Evolutionary conservation across 805 yeast genomes (phyloP).

Genomic region (Metschnikowia kunwiensis): DNA sequence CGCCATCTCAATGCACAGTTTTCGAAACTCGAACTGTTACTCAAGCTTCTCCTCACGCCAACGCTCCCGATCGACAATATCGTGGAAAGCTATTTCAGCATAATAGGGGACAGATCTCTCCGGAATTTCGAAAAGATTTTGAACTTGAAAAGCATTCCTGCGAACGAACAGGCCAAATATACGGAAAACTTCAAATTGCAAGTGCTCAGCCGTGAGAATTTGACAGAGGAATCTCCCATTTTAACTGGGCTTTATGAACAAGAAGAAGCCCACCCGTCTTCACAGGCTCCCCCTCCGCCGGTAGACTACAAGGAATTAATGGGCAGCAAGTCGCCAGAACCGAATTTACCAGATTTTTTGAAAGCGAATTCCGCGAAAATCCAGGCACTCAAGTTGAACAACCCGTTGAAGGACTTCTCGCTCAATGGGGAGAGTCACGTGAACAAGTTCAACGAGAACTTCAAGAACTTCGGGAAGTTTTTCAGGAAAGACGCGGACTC

Average conservation of each 20-base stretch:
- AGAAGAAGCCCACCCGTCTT: slow-evolving; percentile 15
- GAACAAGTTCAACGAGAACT: slow-evolving; percentile 62
- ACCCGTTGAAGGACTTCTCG: slow-evolving; percentile 42
- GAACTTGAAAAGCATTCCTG: slow-evolving; percentile 55
- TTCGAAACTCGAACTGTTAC: slow-evolving; percentile 52
- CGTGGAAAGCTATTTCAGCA: slow-evolving; percentile 60
- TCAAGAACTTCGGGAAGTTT: slow-evolving; percentile 58
- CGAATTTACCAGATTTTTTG: slow-evolving; percentile 20
- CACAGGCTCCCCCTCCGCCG: slow-evolving; percentile 15
- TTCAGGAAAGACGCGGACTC: slow-evolving; percentile 32
- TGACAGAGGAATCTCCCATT: slow-evolving; percentile 30
- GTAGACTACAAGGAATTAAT: slow-evolving; percentile 12
- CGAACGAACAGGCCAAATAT: slow-evolving; percentile 27
- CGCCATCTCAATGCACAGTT: slow-evolving; percentile 45
- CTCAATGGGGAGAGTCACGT: slow-evolving; percentile 56
- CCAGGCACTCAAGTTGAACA: slow-evolving; percentile 43
- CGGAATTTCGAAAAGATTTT: slow-evolving; percentile 64
- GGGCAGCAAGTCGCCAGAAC: slow-evolving; percentile 26
- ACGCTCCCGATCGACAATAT: slow-evolving; percentile 59
- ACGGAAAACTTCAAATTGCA: slow-evolving; percentile 38
- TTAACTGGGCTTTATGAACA: slow-evolving; percentile 27
- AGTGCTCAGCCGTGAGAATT: slow-evolving; percentile 25
- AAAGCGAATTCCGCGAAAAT: slow-evolving; percentile 30
- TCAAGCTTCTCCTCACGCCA: slow-evolving; percentile 65
- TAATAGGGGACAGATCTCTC: slow-evolving; percentile 62